Evolutionary conservation across 2,329 filamentous ascomycete genomes (phyloP).

Genomic region (Botryotinia narcissicola): DNA sequence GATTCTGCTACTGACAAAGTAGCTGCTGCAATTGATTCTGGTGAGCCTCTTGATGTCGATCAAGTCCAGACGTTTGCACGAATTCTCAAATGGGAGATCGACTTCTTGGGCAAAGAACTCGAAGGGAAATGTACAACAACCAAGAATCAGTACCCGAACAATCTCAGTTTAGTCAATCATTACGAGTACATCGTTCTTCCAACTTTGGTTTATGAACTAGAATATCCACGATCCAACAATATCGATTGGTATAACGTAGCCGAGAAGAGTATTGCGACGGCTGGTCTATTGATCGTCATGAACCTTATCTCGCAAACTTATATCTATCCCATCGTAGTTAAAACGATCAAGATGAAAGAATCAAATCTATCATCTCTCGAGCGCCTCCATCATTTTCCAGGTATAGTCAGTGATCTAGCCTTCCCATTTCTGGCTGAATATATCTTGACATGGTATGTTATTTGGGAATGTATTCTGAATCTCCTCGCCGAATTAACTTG

Average conservation of each 20-base stretch:
- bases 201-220: slow-evolving; percentile 75
- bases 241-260: slow-evolving; percentile 74
- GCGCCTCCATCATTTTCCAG: slow-evolving; percentile 67
- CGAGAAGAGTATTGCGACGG: slow-evolving; percentile 67
- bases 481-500: slow-evolving; percentile 72
- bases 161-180: slow-evolving; percentile 63
- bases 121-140: slow-evolving; percentile 54
- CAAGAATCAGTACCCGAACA: slow-evolving; percentile 61
- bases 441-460: slow-evolving; percentile 70
- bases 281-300: slow-evolving; percentile 76
- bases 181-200: slow-evolving; percentile 73
- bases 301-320: slow-evolving; percentile 73
- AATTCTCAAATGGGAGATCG: slow-evolving; percentile 63
- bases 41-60: slow-evolving; percentile 56
- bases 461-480: slow-evolving; percentile 75
- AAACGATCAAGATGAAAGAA: slow-evolving; percentile 66
- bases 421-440: slow-evolving; percentile 81
- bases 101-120: slow-evolving; percentile 58
- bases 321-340: slow-evolving; percentile 73
- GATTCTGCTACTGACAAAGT: slow-evolving; percentile 57
- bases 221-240: slow-evolving; percentile 68
- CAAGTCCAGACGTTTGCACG: slow-evolving; percentile 63
- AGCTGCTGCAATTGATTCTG: slow-evolving; percentile 59
- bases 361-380: slow-evolving; percentile 57
- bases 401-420: slow-evolving; percentile 70